Conservation (phyloP, 2,329 filamentous ascomycete genomes). For the Fusarium sarcochroum region DNA sequence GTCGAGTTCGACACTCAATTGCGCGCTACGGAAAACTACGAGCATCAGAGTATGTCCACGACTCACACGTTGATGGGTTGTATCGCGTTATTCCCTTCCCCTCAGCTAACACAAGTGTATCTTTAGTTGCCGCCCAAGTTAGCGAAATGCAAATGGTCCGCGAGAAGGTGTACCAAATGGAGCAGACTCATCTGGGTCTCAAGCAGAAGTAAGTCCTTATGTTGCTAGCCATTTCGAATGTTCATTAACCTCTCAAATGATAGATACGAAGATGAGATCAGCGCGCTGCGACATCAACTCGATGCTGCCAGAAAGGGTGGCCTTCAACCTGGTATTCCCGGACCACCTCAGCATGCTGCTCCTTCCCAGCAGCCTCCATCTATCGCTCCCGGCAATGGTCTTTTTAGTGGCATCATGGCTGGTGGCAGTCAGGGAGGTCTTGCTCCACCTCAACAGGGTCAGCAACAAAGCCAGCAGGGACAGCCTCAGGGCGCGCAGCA, state of each 20-base stretch:
- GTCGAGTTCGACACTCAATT: constrained; percentile 91
- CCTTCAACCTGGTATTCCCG: constrained; percentile 71
- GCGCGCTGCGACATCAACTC: constrained; percentile 87
- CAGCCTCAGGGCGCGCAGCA: constrained; percentile 66
- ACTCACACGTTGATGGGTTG: constrained; percentile 5
- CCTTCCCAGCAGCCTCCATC: constrained; percentile 89
- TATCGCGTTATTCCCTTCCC: constrained; percentile 23
- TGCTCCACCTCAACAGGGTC: constrained; percentile 79
- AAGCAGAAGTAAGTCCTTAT: constrained; percentile 84
- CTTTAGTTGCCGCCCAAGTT: constrained; percentile 86
- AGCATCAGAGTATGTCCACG: constrained; percentile 86
- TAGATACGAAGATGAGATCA: constrained; percentile 95
- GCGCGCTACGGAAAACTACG: constrained; percentile 86
- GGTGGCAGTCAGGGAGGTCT: constrained; percentile 87
- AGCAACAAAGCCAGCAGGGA: constrained; percentile 67
- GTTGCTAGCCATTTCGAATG: not conserved
- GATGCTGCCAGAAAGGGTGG: constrained; percentile 78
- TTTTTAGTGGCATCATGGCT: constrained; percentile 97
- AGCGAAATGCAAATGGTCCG: constrained; percentile 96
- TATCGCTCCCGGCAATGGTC: constrained; percentile 89
- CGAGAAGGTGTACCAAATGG: constrained; percentile 92
- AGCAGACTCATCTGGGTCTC: constrained; percentile 88
- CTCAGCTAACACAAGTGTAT: constrained; percentile 43
- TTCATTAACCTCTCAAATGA: constrained; percentile 14
- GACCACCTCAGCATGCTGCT: constrained; percentile 80